Base-by-base conservation (phyloP, 2,329 filamentous ascomycete species). In the Fusarium aywerte region DNA sequence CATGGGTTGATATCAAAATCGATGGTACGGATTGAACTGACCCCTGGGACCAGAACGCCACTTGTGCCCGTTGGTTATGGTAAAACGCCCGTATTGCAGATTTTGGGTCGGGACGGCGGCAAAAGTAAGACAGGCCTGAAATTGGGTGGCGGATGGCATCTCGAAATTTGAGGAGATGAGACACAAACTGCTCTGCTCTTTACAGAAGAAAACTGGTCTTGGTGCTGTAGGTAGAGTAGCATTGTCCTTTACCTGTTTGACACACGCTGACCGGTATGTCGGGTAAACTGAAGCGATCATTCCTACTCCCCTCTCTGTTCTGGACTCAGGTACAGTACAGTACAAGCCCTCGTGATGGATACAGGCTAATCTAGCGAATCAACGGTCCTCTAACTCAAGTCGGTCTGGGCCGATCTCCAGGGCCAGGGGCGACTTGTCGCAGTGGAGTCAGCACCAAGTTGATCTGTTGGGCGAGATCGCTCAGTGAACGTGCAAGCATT, bases 11-110 rank as follows among this genome's bases (percentile, higher is more conserved):
- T 7, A n/a, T 39, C 36, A 13, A 32, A 11, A 9, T 39, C 7
- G 8, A 32, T 13, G 11, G 18, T 38, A 20, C n/a, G 35, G 20
- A n/a, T 38, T 43, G 35, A 18, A 23, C 8, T 38, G 9, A 58
- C 43, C 60, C 51, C 60, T 63, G 58, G 49, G 29, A 63, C 27
- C 35, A 38, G 7, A 40, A 13, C 60, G 60, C 60, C 51, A 63
- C 44, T 27, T 32, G 15, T 18, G 4, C 9, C 25, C 36, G 13
- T 29, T 18, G 21, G 32, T 38, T 29, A 21, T 58, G 29, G 51
- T 40, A 58, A 45, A 64, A 51, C 29, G 20, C 52, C 58, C 39
- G 38, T 58, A 50, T 43, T 36, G 43, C 42, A 35, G n/a, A 25
- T 18, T 63, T 40, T 27, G 47, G 31, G 38, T 53, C 33, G 12